phyloP scores from a whole-genome alignment of 139 green algal species.

The Chlamydomonas schloesseri region DNA sequence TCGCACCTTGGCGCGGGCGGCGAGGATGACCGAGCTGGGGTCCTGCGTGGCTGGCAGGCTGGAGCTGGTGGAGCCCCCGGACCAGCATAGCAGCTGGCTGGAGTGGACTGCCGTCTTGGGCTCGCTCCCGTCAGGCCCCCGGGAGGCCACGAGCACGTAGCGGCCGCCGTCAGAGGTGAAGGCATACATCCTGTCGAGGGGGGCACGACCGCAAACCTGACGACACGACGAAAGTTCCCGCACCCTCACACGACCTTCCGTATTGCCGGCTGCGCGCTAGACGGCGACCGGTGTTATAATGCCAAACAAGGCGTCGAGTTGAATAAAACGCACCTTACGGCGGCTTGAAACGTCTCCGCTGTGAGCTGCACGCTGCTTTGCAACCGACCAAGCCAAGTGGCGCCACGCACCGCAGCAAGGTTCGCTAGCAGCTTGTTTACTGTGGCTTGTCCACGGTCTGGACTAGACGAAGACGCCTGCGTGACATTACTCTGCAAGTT shows the following conservation, averaged over 20 bases:
- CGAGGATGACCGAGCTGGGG: background rate
- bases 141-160: background rate
- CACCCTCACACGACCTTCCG: too few relatives aligned
- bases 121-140: background rate
- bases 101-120: background rate
- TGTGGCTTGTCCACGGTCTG: background rate
- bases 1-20: background rate
- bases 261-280: too few relatives aligned
- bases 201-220: too few relatives aligned
- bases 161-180: background rate
- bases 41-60: background rate
- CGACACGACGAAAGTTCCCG: too few relatives aligned
- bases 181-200: background rate
- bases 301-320: too few relatives aligned
- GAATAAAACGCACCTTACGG: background rate
- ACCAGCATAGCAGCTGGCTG: background rate
- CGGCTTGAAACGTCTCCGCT: background rate
- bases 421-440: background rate
- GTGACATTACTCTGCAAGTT: too few relatives aligned
- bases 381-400: background rate
- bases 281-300: too few relatives aligned
- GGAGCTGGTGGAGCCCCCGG: background rate
- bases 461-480: too few relatives aligned
- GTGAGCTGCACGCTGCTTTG: background rate
- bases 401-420: background rate